Percentiles rank a stretch among this genome's conserved stretches.
Evolutionary conservation across 306 rosid species (phyloP).

Genomic region (Mucuna pruriens): DNA sequence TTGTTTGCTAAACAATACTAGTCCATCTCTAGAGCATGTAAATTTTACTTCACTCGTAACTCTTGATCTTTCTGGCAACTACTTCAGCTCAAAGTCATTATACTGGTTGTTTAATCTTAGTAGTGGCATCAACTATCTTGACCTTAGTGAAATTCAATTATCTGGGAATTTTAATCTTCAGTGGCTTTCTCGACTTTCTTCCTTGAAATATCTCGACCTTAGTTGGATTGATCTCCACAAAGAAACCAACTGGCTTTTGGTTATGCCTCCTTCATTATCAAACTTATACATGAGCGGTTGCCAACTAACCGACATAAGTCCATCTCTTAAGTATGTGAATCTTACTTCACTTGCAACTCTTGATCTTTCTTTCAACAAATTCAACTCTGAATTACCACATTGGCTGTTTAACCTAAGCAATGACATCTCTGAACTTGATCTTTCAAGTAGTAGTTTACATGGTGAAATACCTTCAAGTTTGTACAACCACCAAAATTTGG

Average conservation of each 20-base stretch:
- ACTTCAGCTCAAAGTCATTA: not conserved
- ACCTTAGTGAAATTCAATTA: not conserved
- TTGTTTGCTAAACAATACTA: not conserved
- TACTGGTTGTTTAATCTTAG: conserved; percentile 19
- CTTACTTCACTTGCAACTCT: conserved; percentile 4
- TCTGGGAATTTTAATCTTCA: no score
- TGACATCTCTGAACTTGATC: not conserved
- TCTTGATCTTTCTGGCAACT: not conserved
- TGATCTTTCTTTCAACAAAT: not conserved
- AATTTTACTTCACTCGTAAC: not conserved
- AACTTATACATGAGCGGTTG: not conserved
- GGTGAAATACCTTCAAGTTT: not conserved
- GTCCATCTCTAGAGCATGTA: not conserved
- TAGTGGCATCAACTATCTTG: not conserved
- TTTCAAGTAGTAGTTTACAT: fast-evolving
- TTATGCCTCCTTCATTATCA: not conserved
- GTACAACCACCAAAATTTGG: not conserved
- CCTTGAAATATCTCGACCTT: not conserved
- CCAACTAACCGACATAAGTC: not conserved
- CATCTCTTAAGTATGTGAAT: not conserved
- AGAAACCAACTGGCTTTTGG: no score
- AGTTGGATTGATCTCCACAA: no score
- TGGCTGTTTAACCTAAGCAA: conserved; percentile 23
- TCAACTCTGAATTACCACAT: not conserved
- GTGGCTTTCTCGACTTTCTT: no score